Evolutionary conservation across 2,329 filamentous ascomycete species (phyloP).

Genomic region (Cercospora sojina): DNA sequence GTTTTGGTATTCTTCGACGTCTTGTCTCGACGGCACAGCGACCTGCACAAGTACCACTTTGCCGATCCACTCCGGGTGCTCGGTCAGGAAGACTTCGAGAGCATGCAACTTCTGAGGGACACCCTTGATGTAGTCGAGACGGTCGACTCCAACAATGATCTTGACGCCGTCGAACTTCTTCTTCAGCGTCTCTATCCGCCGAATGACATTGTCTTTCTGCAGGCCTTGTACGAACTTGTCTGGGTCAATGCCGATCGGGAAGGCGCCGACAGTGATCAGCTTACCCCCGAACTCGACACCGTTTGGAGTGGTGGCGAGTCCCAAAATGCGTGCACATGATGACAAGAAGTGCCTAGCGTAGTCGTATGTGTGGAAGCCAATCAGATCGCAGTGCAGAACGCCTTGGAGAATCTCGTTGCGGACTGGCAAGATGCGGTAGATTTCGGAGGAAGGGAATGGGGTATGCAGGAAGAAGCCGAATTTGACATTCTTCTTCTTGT

Average conservation of each 20-base stretch:
- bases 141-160: slow-evolving; percentile 93
- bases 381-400: slow-evolving; percentile 87
- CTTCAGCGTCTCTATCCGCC: slow-evolving; percentile 79
- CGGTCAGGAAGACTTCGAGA: slow-evolving; percentile 91
- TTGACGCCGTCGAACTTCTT: slow-evolving; percentile 95
- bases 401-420: slow-evolving; percentile 84
- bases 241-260: slow-evolving; percentile 96
- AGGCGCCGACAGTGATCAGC: slow-evolving; percentile 87
- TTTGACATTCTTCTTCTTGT: slow-evolving; percentile 81
- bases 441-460: slow-evolving; percentile 93
- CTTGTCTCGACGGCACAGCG: slow-evolving; percentile 88
- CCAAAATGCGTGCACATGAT: slow-evolving; percentile 89
- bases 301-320: slow-evolving; percentile 79
- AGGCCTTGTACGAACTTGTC: slow-evolving; percentile 93
- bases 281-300: slow-evolving; percentile 88
- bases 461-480: slow-evolving; percentile 98
- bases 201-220: slow-evolving; percentile 79
- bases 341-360: slow-evolving; percentile 98
- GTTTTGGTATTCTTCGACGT: slow-evolving; percentile 98
- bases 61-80: slow-evolving; percentile 97
- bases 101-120: slow-evolving; percentile 97
- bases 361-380: slow-evolving; percentile 98
- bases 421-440: slow-evolving; percentile 92
- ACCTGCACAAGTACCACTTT: slow-evolving; percentile 96
- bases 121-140: slow-evolving; percentile 97